A percentile compares a stretch with the other conserved stretches of the same genome.
phyloP scores from a whole-genome alignment of 208 protist species.

The Trypanosoma brucei region DNA sequence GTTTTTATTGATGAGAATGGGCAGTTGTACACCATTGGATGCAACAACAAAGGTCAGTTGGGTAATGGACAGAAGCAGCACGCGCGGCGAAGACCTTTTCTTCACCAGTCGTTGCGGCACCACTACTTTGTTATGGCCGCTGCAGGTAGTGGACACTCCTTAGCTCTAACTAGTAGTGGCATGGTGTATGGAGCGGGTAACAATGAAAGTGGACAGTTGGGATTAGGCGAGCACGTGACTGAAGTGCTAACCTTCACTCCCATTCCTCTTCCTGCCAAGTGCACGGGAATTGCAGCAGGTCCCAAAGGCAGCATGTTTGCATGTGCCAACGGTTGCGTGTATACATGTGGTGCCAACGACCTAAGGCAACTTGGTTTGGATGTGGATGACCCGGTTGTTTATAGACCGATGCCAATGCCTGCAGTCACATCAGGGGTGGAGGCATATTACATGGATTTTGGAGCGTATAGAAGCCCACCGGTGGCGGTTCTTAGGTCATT shows the following conservation, averaged over 20 bases:
- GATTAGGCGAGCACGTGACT: conserved; percentile 42
- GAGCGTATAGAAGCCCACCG: conserved; percentile 44
- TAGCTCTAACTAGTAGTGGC: conserved; percentile 81
- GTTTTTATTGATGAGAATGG: conserved; percentile 86
- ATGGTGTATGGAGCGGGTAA: conserved; percentile 77
- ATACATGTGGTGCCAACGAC: conserved; percentile 77
- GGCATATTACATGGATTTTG: conserved; percentile 84
- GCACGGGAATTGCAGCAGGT: conserved; percentile 76
- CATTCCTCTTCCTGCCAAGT: conserved; percentile 61
- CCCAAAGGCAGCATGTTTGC: conserved; percentile 83
- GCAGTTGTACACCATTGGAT: conserved; percentile 68
- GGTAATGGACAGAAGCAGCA: conserved; percentile 70
- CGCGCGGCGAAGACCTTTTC: conserved; percentile 54
- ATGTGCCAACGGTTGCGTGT: conserved; percentile 66
- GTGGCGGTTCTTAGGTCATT: neutral
- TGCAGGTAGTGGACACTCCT: conserved; percentile 75
- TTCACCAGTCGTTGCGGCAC: conserved; percentile 44
- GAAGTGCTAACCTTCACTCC: conserved; percentile 49
- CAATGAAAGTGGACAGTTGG: conserved; percentile 85
- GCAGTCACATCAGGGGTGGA: conserved; percentile 57
- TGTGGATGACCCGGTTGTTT: conserved; percentile 43
- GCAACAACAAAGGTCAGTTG: conserved; percentile 86
- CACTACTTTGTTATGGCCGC: conserved; percentile 84
- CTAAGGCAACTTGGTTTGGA: conserved; percentile 80
- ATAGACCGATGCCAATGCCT: conserved; percentile 37